Evolutionary conservation across 164 flowering plant species (phyloP).

Genomic region (Tetrastigma voinierianum): DNA sequence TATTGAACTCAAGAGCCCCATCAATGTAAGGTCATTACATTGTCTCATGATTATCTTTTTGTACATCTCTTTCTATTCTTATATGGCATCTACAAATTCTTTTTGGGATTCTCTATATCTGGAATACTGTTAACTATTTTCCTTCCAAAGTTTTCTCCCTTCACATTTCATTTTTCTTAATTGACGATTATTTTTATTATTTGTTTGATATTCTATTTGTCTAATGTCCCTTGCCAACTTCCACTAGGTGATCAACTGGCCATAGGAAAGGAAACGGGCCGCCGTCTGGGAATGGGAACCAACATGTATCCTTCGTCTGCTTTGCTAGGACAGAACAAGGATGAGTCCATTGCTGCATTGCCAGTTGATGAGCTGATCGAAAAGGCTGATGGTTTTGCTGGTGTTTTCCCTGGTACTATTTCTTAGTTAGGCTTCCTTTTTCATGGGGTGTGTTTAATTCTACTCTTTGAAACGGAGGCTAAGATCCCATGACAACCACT

Average conservation of each 20-base stretch:
- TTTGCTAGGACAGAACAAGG: conserved; percentile 74
- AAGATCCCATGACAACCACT: no score
- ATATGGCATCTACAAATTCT: not conserved
- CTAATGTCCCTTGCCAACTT: not conserved
- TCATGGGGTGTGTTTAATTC: not conserved
- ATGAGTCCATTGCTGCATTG: conserved; percentile 71
- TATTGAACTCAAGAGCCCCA: no score
- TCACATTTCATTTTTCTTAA: not conserved
- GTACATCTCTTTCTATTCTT: not conserved
- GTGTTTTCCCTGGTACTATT: conserved; percentile 81
- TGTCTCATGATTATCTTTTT: not conserved
- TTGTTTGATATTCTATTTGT: not conserved
- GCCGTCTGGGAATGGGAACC: conserved; percentile 92
- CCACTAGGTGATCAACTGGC: conserved; percentile 85
- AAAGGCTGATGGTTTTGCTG: conserved; percentile 94
- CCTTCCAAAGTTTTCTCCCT: no score
- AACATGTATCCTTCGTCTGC: conserved; percentile 94
- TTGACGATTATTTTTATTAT: not conserved
- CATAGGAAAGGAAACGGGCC: conserved; percentile 90
- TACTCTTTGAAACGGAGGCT: not conserved
- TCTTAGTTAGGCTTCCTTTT: not conserved
- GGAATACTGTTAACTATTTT: not conserved
- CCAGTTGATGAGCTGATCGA: conserved; percentile 87
- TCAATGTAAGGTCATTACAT: not conserved
- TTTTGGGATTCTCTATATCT: not conserved